Base-by-base conservation (phyloP, 2,329 filamentous ascomycete species). In the Claviceps cyperi region DNA sequence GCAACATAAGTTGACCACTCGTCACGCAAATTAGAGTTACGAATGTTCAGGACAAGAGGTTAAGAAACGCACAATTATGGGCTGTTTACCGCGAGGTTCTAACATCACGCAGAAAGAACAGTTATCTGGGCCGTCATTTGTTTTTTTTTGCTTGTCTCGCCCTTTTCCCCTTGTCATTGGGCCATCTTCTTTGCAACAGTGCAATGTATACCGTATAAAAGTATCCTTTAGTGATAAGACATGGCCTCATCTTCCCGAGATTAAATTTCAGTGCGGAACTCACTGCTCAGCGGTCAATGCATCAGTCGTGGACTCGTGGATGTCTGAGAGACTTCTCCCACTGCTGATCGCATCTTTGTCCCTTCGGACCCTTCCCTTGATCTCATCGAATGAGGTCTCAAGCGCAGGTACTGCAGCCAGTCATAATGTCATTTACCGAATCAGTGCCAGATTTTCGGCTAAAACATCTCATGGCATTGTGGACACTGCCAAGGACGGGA, bases 351-450 rank as follows among this genome's bases (percentile, higher is more conserved):
- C 64, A 28, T 73, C 70, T 53, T 72, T 73, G 40, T 71, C 70
- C 0, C 66, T 68, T 47, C 71, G 73, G 40, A 71, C 70, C 0
- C 66, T 68, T 47, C 71, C 66, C 53, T 74, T 74, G 56, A 74
- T 73, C 0, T 69, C 71, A 5, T 70, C 71, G 55, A 74, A 74
- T 0, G 71, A 71, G 3, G 66, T 59, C 52, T 73, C 70, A 0
- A 32, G 69, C 65, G 0, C 69, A 64, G 0, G 67, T 71, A 13
- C 60, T 62, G 48, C 68, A 70, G 11, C 68, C 66, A 3, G 64
- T 62, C 36, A n/a, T n/a, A n/a, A n/a, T n/a, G n/a, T n/a, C n/a
- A 68, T 68, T 74, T 62, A 32, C n/a, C 15, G 13, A 17, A 14
- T 15, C 15, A 32, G 43, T 15, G 11, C 32, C 19, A 15, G 5